Evolutionary conservation across 2,329 filamentous ascomycete species (phyloP).

Genomic region (Pseudocercospora eumusae): DNA sequence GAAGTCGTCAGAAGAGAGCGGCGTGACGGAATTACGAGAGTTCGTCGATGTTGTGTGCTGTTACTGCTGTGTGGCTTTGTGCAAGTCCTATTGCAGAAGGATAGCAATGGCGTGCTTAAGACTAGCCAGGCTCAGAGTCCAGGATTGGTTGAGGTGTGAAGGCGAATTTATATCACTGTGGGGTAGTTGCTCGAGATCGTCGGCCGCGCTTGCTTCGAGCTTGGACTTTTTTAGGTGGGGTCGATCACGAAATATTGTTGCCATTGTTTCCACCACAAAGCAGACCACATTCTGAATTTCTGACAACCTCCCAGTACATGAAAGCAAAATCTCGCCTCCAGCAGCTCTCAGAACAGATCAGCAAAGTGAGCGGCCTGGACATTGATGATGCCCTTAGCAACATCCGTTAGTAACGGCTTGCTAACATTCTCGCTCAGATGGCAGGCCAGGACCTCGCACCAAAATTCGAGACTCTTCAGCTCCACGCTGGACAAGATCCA

Average conservation of each 20-base stretch:
- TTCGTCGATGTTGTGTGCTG: background rate
- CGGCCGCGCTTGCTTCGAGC: background rate
- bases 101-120: background rate
- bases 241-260: conserved; percentile 8
- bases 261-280: conserved; percentile 9
- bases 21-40: background rate
- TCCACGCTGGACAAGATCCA: conserved; percentile 66
- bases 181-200: background rate
- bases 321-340: conserved; percentile 29
- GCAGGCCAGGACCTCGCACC: conserved; percentile 44
- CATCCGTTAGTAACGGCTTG: background rate
- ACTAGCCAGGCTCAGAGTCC: background rate
- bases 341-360: conserved; percentile 33
- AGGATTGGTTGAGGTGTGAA: background rate
- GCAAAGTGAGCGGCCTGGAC: conserved; percentile 4
- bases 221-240: background rate
- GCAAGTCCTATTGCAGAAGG: background rate
- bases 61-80: background rate
- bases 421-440: conserved; percentile 27
- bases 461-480: conserved; percentile 54
- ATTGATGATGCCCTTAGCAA: background rate
- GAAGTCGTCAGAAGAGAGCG: conserved; percentile 1
- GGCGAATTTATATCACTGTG: background rate
- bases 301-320: conserved; percentile 1
- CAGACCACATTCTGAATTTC: background rate